Percentiles rank a stretch among this genome's conserved stretches.
phyloP scores from a whole-genome alignment of 495 filamentous ascomycete species.

The Hypomontagnella submonticulosa region DNA sequence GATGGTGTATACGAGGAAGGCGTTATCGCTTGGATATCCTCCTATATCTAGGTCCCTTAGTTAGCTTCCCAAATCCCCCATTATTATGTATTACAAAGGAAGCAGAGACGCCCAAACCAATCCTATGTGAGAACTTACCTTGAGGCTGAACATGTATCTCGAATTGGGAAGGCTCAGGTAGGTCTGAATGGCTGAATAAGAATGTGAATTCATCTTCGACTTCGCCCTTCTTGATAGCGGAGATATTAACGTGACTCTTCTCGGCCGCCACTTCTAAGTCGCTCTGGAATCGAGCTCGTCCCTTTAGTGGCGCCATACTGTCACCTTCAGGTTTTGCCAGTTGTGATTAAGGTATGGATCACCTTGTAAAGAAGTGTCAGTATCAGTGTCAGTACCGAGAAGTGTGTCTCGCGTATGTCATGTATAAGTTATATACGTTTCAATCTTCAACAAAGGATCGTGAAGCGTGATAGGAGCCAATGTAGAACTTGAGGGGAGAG shows the following conservation, averaged over 20 bases:
- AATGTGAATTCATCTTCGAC: conserved; percentile 73
- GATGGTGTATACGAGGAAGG: conserved; percentile 51
- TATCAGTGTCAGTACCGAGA: neutral
- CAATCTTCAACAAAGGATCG: neutral
- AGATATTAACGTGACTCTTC: conserved; percentile 17
- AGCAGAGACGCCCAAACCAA: neutral
- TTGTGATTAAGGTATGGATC: neutral
- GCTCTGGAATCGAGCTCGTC: conserved; percentile 20
- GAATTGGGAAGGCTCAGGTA: conserved; percentile 45
- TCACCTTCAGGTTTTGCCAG: neutral
- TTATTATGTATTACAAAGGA: neutral
- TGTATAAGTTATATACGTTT: no score
- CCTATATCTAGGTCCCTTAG: conserved; percentile 38
- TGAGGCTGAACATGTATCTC: conserved; percentile 65
- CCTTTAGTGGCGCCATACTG: conserved; percentile 21
- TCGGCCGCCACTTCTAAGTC: conserved; percentile 38
- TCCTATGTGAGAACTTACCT: conserved; percentile 53
- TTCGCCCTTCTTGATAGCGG: conserved; percentile 63
- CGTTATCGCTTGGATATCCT: conserved; percentile 48
- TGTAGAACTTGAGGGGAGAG: no score
- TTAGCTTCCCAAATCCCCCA: conserved; percentile 6
- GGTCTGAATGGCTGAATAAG: conserved; percentile 50
- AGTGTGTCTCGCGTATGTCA: no score
- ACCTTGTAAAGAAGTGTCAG: neutral
- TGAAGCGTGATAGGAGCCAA: neutral